Conservation (phyloP, 2,329 filamentous ascomycete species). For the Monosporascus cannonballus region DNA sequence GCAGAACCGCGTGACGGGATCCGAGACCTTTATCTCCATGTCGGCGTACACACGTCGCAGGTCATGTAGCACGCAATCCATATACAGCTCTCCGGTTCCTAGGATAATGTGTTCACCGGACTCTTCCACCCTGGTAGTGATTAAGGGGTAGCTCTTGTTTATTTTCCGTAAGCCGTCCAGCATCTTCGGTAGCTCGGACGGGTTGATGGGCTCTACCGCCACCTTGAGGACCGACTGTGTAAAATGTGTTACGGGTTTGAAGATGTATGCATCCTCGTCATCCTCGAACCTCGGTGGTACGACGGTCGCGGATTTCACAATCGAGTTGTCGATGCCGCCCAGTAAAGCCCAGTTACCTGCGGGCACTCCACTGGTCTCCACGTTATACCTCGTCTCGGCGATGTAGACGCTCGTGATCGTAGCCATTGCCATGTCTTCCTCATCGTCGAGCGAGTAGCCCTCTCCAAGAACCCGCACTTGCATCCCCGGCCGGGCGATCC, state of each 20-base stretch:
- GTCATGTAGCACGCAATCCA: constrained; percentile 98
- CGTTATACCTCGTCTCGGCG: constrained; percentile 86
- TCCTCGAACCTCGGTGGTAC: constrained; percentile 75
- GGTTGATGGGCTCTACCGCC: constrained; percentile 95
- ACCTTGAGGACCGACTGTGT: constrained; percentile 98
- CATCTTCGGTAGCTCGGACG: constrained; percentile 97
- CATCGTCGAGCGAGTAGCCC: constrained; percentile 91
- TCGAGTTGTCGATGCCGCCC: constrained; percentile 91
- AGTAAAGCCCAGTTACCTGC: constrained; percentile 93
- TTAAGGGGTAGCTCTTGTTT: constrained; percentile 95
- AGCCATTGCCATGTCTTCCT: constrained; percentile 91
- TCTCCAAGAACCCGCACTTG: constrained; percentile 90
- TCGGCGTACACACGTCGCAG: constrained; percentile 89
- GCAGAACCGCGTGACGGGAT: constrained; percentile 94
- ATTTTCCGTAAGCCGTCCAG: constrained; percentile 92
- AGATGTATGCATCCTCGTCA: constrained; percentile 90
- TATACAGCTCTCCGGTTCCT: constrained; percentile 96
- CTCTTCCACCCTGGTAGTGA: constrained; percentile 96
- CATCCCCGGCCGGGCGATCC: constrained; percentile 74
- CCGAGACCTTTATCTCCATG: constrained; percentile 99
- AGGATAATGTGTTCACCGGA: constrained; percentile 94
- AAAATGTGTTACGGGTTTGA: constrained; percentile 87
- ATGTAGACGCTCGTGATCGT: constrained; percentile 85
- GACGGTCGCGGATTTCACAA: constrained; percentile 93
- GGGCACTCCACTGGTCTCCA: constrained; percentile 84